phyloP scores from a whole-genome alignment of 345 rosid species.

The Turnera subulata region DNA sequence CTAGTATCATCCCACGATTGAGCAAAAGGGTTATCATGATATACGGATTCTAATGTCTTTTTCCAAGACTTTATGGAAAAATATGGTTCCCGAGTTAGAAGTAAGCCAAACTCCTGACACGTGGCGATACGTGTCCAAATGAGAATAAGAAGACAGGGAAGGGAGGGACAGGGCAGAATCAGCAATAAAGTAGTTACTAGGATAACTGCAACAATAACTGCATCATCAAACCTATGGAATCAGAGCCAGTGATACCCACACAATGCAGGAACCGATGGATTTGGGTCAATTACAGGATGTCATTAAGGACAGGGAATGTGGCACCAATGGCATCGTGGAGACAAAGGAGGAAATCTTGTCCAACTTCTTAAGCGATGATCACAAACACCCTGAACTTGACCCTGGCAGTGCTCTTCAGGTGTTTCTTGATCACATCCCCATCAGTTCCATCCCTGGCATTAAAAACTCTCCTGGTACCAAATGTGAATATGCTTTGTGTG shows the following conservation, averaged over 20 bases:
- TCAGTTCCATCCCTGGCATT: slow-evolving; percentile 38
- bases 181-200: not conserved
- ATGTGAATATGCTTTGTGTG: too few species aligned
- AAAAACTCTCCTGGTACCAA: slow-evolving; percentile 30
- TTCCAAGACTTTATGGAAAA: too few species aligned
- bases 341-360: not conserved
- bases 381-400: slow-evolving; percentile 12
- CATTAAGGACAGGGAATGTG: slow-evolving; percentile 11
- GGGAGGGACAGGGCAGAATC: not conserved
- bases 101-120: too few species aligned
- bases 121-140: too few species aligned
- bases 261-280: slow-evolving; percentile 23
- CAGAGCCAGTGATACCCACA: too few species aligned
- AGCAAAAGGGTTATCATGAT: too few species aligned
- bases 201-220: too few species aligned
- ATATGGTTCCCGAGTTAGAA: too few species aligned
- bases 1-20: too few species aligned
- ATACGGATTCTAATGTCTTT: too few species aligned
- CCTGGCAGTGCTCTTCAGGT: slow-evolving; percentile 30
- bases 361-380: not conserved
- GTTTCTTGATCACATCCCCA: slow-evolving; percentile 42
- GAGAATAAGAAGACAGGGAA: too few species aligned
- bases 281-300: slow-evolving; percentile 15
- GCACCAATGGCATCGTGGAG: not conserved
- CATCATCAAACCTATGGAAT: too few species aligned